Base-by-base conservation (phyloP, 2,329 filamentous ascomycete genomes). In the Microsporum ferrugineum region DNA sequence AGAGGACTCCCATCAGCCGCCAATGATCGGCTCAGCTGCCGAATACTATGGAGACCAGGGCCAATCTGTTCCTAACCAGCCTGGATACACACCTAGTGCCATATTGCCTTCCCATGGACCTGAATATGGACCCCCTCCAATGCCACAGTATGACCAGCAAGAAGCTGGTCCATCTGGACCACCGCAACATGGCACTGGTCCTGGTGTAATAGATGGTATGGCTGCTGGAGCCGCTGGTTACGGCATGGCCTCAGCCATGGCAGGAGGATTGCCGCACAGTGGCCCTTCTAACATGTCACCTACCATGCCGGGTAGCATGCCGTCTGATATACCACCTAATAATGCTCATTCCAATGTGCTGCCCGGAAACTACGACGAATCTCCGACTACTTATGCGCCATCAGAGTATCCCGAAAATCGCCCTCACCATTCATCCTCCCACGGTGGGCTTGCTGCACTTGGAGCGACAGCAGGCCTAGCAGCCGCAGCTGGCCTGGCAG, bases 21-120 rank as follows among this genome's bases (percentile, higher is more conserved):
- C 33, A 8, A 29, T 53, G 41, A 77, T 78, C 59, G 84, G 83
- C 36, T 76, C 77, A 39, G 82, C 82, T 4, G 79, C 84, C 14
- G 82, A 84, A 38, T 86, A 84, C 69, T 86, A 86, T 68, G 78
- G 80, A 49, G 84, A 86, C 68, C 78, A 83, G 66, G 84, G 83
- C 8, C 75, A 85, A 68, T 84, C 82, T 17, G 83, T 86, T 1
- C 68, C 74, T 7, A 69, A 75, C 10, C 84, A 86, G 69, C 84
- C 84, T 5, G 84, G 84, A n/a, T 75, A 84, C 8, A 76, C 84
- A 49, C 78, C 81, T 5, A 57, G 59, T 14, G 41, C 38, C 14
- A 71, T 77, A 14, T 74, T 75, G 36, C 80, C 81, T 29, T 76
- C 78, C 0, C 75, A 84, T 41, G 79, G 84, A 61, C 76, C 81